These are phyloP conservation scores for Ceratocystis cacaofunesta DNA, from an alignment of 2,329 filamentous ascomycete genomes.

Conservation along the genomic window DNA sequence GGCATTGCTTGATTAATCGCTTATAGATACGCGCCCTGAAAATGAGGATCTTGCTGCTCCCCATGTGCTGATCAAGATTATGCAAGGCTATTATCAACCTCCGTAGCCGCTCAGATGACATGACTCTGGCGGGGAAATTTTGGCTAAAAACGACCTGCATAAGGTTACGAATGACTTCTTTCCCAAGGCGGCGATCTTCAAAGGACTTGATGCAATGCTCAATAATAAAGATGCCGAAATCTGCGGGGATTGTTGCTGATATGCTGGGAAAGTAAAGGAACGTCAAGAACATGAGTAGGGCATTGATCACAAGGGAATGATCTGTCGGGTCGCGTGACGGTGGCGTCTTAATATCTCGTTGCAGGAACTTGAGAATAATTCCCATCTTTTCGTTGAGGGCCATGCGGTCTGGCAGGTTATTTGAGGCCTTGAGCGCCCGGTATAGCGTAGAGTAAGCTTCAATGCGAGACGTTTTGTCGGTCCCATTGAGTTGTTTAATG, in stretches of 20 bases:
- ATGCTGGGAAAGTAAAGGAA: conserved; percentile 64
- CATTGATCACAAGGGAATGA: conserved; percentile 57
- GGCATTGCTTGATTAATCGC: conserved; percentile 57
- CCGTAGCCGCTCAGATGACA: conserved; percentile 56
- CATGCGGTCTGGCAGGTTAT: conserved; percentile 61
- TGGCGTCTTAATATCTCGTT: conserved; percentile 59
- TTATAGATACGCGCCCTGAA: conserved; percentile 67
- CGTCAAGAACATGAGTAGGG: conserved; percentile 60
- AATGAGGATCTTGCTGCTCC: conserved; percentile 66
- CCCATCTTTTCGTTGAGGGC: conserved; percentile 62
- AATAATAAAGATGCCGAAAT: conserved; percentile 66
- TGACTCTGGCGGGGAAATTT: conserved; percentile 58
- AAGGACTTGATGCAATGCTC: conserved; percentile 67
- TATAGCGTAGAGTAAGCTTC: conserved; percentile 79
- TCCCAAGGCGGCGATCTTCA: conserved; percentile 52
- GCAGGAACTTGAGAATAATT: conserved; percentile 65
- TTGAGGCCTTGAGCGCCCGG: conserved; percentile 62
- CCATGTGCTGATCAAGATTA: conserved; percentile 56
- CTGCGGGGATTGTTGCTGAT: conserved; percentile 53
- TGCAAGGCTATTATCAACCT: conserved; percentile 57
- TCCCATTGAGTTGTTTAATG: conserved; percentile 62
- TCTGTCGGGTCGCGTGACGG: conserved; percentile 43
- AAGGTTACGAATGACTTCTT: conserved; percentile 63
- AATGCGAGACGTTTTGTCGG: conserved; percentile 55
- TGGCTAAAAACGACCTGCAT: conserved; percentile 71